Conservation (phyloP, 2,329 filamentous ascomycete species). For the Gyromitra esculenta region DNA sequence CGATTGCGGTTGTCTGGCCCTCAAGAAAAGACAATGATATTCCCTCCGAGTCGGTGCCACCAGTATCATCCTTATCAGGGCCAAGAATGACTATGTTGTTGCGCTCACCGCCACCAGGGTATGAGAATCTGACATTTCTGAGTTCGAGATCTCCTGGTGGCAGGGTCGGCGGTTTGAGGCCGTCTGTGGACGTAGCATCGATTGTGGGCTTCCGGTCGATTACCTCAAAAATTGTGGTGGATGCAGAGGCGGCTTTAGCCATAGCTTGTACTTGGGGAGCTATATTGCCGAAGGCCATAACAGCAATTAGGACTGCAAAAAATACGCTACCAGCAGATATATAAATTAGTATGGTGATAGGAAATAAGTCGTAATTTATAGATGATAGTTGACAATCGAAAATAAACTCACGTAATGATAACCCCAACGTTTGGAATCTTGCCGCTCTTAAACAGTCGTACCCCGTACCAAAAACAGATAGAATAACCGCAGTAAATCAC, state of each 20-base stretch:
- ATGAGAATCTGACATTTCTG: slow-evolving; percentile 74
- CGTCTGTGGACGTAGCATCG: slow-evolving; percentile 62
- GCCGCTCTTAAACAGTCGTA: slow-evolving; percentile 65
- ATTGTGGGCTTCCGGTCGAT: slow-evolving; percentile 64
- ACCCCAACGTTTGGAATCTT: slow-evolving; percentile 65
- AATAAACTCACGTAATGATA: slow-evolving; percentile 66
- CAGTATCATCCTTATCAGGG: slow-evolving; percentile 56
- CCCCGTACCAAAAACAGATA: slow-evolving; percentile 72
- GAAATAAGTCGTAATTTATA: neutral
- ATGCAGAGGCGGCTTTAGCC: slow-evolving; percentile 64
- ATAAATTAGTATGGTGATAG: neutral
- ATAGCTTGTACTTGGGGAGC: slow-evolving; percentile 70
- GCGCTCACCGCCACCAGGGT: slow-evolving; percentile 64
- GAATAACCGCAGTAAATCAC: slow-evolving; percentile 65
- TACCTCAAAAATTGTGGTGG: slow-evolving; percentile 64
- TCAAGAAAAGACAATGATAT: slow-evolving; percentile 70
- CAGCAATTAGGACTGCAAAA: slow-evolving; percentile 64
- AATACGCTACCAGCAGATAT: slow-evolving; percentile 61
- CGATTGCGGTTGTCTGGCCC: slow-evolving; percentile 76
- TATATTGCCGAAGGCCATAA: slow-evolving; percentile 64
- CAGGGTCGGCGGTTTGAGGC: slow-evolving; percentile 59
- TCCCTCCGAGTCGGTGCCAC: slow-evolving; percentile 68
- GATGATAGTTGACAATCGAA: slow-evolving; percentile 12
- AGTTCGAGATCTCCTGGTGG: slow-evolving; percentile 68
- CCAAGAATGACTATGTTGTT: slow-evolving; percentile 59